These are phyloP conservation scores for Deakozyma indianensis DNA, from an alignment of 805 yeast species.

Conservation along the genomic window DNA sequence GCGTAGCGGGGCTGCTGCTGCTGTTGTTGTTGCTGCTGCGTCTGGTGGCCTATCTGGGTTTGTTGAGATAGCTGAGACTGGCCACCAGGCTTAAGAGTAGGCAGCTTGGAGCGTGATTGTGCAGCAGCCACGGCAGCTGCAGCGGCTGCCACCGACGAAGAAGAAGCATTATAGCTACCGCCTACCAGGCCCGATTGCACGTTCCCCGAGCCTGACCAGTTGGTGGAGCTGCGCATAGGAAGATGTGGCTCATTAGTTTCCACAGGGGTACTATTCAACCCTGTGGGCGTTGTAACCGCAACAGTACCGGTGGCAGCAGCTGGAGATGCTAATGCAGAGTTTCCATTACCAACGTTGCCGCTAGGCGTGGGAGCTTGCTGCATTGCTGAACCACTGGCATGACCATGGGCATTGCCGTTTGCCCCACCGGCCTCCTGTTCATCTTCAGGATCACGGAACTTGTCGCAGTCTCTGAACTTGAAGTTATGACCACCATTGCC, in stretches of 20 bases:
- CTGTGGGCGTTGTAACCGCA: too few species aligned
- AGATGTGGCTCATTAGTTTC: not conserved
- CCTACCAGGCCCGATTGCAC: not conserved
- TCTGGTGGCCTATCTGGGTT: too few species aligned
- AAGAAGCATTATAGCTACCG: not conserved
- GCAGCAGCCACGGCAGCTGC: slow-evolving; percentile 1
- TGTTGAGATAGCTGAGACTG: too few species aligned
- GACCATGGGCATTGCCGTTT: not conserved
- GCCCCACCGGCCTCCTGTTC: not conserved
- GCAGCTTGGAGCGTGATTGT: not conserved
- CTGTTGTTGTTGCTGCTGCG: too few species aligned
- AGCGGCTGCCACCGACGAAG: not conserved
- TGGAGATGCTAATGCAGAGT: too few species aligned
- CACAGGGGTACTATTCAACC: not conserved
- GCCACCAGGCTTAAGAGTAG: too few species aligned
- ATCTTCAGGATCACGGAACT: not conserved
- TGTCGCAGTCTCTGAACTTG: slow-evolving; percentile 23
- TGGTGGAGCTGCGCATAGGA: not conserved
- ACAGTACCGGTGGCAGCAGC: too few species aligned
- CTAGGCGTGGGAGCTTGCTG: too few species aligned
- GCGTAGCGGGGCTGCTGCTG: not conserved
- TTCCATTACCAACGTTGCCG: too few species aligned
- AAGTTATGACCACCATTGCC: slow-evolving; percentile 26
- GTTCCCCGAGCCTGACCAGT: slow-evolving; percentile 1
- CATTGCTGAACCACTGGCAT: too few species aligned